Evolutionary conservation across 1,139 yeast genomes (phyloP), one percentile per base, ranked within the genome.

Genomic region (Arxiozyma slooffiae): DNA sequence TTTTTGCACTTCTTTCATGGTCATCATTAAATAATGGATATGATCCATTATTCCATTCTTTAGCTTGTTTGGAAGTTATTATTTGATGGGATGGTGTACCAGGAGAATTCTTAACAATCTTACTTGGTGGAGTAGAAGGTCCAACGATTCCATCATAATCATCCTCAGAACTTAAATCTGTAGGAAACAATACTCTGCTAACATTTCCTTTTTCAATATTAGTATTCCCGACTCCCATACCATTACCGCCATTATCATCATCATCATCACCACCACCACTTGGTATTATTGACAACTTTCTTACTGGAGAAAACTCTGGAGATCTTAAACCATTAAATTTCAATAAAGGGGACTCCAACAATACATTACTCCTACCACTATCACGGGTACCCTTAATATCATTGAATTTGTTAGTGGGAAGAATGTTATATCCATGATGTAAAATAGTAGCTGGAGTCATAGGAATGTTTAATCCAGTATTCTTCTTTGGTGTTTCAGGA

Each of bases 231-330:
- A 17, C 38, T 18, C 36, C 11, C 2, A n/a, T n/a, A n/a, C n/a
- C n/a, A n/a, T n/a, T n/a, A n/a, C n/a, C n/a, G n/a, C n/a, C n/a
- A n/a, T n/a, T 20, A 16, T 48, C 48, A 18, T 49, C 43, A n/a
- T n/a, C n/a, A n/a, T n/a, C n/a, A n/a, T n/a, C n/a, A 16, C 55
- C 58, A 42, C 57, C 54, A 44, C 56, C 50, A 14, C 23, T 41
- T 4, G 53, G 46, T 14, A 53, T 14, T 30, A 30, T 47, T 11
- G 52, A 51, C 9, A 47, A 22, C 38, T 56, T 47, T 46, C 52
- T 47, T 23, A 52, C 51, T 4, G 67, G 67, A 2, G 67, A 60
- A 48, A 57, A 58, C 48, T 63, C 67, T 26, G 67, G 67, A 9
- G 67, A 61, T 44, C 59, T 57, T 45, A 63, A 53, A 23, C 40